Evolutionary conservation across 495 filamentous ascomycete species (phyloP).

Genomic region (Xylaria flabelliformis): DNA sequence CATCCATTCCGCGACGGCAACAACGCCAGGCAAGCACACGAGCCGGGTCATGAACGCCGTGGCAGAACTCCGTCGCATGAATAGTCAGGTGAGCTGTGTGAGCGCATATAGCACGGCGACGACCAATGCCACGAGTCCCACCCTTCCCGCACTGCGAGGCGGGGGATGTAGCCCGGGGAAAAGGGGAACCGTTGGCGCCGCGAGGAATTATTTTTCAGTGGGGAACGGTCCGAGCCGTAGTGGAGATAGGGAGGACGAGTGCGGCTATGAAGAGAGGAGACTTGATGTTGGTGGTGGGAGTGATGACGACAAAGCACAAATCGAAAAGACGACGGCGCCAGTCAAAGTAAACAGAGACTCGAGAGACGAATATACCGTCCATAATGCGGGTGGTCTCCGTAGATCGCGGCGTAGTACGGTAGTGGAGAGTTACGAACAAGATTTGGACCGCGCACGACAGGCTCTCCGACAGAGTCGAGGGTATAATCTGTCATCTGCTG

Average conservation of each 20-base stretch:
- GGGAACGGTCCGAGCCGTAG: conserved; percentile 24
- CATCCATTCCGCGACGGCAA: conserved; percentile 1
- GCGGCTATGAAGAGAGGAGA: neutral
- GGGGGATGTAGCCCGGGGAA: conserved; percentile 39
- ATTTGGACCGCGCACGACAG: conserved; percentile 24
- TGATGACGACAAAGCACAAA: neutral
- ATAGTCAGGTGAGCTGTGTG: conserved; percentile 41
- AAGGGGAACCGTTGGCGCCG: conserved; percentile 29
- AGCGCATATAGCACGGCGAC: conserved; percentile 37
- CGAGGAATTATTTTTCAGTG: conserved; percentile 41
- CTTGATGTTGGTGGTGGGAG: neutral
- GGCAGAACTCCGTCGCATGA: conserved; percentile 45
- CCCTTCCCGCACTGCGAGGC: conserved; percentile 40
- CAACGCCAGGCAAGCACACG: conserved; percentile 24
- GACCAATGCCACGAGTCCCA: conserved; percentile 31
- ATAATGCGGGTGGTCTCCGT: neutral
- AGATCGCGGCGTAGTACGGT: conserved; percentile 31
- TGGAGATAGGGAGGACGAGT: neutral
- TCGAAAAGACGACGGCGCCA: neutral
- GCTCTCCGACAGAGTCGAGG: conserved; percentile 23
- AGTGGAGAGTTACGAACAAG: conserved; percentile 28
- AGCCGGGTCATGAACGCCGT: conserved; percentile 37
- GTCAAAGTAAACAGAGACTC: neutral
- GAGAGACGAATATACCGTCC: neutral
- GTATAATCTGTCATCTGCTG: conserved; percentile 13